Evolutionary conservation across 2,329 filamentous ascomycete species (phyloP).

Genomic region (Cladosporium sp.): DNA sequence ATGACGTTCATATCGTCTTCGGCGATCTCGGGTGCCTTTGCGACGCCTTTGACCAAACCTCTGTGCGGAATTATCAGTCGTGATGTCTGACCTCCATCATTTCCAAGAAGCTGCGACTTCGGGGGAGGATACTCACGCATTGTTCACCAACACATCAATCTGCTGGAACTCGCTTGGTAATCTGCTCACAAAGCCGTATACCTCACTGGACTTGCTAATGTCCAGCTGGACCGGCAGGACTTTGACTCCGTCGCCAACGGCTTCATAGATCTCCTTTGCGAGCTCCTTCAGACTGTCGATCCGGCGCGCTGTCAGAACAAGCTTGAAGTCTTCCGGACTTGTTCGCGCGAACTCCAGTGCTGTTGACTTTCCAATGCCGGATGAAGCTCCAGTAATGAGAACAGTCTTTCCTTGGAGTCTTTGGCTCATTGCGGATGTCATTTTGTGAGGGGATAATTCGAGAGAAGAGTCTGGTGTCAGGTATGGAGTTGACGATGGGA

Average conservation of each 20-base stretch:
- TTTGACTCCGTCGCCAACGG: conserved; percentile 74
- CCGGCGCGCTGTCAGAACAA: conserved; percentile 85
- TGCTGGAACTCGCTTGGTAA: conserved; percentile 78
- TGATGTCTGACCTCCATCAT: background rate
- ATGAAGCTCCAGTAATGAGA: conserved; percentile 85
- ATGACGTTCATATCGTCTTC: conserved; percentile 76
- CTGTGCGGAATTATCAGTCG: background rate
- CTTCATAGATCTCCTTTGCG: conserved; percentile 67
- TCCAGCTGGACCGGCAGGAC: conserved; percentile 80
- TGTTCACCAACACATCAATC: conserved; percentile 89
- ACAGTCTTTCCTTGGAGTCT: conserved; percentile 92
- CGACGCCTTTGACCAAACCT: conserved; percentile 80
- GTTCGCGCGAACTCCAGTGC: conserved; percentile 91
- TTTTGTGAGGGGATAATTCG: conserved; percentile 38
- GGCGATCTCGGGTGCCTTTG: conserved; percentile 73
- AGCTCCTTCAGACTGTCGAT: conserved; percentile 72
- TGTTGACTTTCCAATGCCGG: conserved; percentile 82
- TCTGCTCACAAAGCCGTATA: conserved; percentile 64
- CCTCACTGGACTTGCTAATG: conserved; percentile 72
- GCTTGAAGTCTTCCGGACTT: conserved; percentile 68
- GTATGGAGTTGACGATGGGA: background rate
- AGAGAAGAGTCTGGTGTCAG: background rate
- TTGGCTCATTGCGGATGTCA: conserved; percentile 66
- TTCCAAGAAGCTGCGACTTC: too few relatives aligned
- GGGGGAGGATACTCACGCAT: conserved; percentile 61